Base-by-base conservation (phyloP, 257 asterid genomes). In the Verbascum thapsus region DNA sequence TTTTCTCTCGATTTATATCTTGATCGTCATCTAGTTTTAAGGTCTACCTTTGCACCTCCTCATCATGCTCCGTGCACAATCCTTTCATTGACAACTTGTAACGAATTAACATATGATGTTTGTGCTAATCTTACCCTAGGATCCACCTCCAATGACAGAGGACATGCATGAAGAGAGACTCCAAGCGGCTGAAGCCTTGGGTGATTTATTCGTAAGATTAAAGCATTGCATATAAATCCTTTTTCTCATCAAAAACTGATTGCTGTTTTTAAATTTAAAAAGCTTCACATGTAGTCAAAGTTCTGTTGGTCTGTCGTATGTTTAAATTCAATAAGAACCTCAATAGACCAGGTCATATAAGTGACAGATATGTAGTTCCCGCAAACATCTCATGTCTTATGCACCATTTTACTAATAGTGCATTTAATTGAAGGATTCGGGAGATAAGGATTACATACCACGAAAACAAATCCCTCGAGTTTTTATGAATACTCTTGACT, bases 161-260 rank as follows among this genome's bases (percentile, higher is more conserved):
- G 95, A 86, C 67, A 84, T 86, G 88, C 91, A 86, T 45, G 95
- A 86, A 72, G 95, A 86, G 74, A 80, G 95, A 58, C 80, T 81
- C 53, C 85, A 75, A 54, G 95, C 89, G 35, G 87, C 84, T 81
- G 85, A 84, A 76, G 91, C 88, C 43, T 67, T 80, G 56, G 81
- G 86, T 17, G 74, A 76, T 71, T 76, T 78, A 61, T 80, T 67
- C 68, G 92, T 87, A 77, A 80, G 87, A 64, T 58, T 39, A 56
- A 48, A 42, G 41, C 40, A 12, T 66, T 49, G 17, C 35, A 10
- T 15, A 13, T 57, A 43, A 10, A 8, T 42, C 35, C 30, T 34
- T 68, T 17, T 47, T 9, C n/a, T 50, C 64, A 8, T 47, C 10
- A 55, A 63, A 44, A 17, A 19, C 11, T 15, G n/a, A 10, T 23